Percentiles rank a stretch among this genome's conserved stretches.
These are phyloP conservation scores for Luffa acutangula DNA, from an alignment of 306 rosid species.

Conservation along the genomic window DNA sequence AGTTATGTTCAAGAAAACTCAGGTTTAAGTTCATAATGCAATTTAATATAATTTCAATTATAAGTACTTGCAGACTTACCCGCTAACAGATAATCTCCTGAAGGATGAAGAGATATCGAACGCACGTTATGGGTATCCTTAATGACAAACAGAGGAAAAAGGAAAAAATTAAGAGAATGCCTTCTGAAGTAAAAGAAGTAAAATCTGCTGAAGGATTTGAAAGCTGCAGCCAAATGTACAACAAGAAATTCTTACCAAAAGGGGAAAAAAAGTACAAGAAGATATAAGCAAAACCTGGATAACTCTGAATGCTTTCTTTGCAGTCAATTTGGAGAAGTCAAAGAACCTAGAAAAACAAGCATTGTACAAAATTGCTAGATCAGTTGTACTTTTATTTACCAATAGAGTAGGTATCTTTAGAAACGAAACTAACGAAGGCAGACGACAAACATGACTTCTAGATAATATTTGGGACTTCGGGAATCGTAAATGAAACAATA, in stretches of 20 bases:
- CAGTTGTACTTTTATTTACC: background rate
- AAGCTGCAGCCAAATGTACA: constrained; percentile 10
- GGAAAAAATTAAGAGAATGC: background rate
- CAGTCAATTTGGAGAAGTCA: constrained; percentile 70
- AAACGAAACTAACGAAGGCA: background rate
- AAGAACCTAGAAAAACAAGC: constrained; percentile 49
- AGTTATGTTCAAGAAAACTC: background rate
- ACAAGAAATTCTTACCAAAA: background rate
- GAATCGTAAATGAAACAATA: background rate
- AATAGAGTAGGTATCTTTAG: background rate
- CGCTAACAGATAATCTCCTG: constrained; percentile 85
- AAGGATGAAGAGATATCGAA: constrained; percentile 80
- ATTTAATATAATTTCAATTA: background rate
- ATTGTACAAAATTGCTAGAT: background rate
- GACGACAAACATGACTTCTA: background rate
- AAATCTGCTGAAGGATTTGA: constrained; percentile 15
- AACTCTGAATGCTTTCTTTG: constrained; percentile 85
- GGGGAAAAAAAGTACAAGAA: background rate
- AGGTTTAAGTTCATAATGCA: background rate
- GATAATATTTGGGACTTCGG: background rate
- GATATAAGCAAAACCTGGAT: constrained; percentile 54
- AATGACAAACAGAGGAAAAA: constrained; percentile 9
- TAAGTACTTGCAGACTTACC: constrained; percentile 26
- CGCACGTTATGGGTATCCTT: constrained; percentile 96
- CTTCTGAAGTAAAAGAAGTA: background rate